phyloP scores from a whole-genome alignment of 2,329 filamentous ascomycete species.

The Ophiostoma fasciatum region DNA sequence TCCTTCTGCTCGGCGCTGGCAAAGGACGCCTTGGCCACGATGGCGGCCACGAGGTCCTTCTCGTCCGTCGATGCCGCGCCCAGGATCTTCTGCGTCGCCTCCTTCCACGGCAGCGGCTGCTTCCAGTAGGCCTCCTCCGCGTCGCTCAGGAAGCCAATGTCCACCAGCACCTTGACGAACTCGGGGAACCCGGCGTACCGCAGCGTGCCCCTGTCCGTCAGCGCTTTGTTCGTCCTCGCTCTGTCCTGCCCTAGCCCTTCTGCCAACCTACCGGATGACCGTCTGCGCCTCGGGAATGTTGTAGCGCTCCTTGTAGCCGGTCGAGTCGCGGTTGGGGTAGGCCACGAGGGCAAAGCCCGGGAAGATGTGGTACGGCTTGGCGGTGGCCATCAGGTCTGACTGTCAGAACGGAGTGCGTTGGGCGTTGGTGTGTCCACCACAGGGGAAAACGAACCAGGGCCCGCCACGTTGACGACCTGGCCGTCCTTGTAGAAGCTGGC shows the following conservation, averaged over 20 bases:
- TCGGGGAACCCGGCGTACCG: slow-evolving; percentile 83
- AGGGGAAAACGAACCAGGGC: slow-evolving; percentile 17
- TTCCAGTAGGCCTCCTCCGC: slow-evolving; percentile 50
- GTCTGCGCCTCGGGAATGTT: slow-evolving; percentile 83
- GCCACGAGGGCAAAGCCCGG: slow-evolving; percentile 79
- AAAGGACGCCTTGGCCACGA: slow-evolving; percentile 65
- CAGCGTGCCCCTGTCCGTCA: slow-evolving; percentile 42
- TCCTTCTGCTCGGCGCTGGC: slow-evolving; percentile 50
- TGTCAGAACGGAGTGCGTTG: neutral
- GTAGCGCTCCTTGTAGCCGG: slow-evolving; percentile 77
- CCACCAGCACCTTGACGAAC: slow-evolving; percentile 75
- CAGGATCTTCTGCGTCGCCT: slow-evolving; percentile 66
- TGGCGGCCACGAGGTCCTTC: slow-evolving; percentile 56
- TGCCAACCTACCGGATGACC: slow-evolving; percentile 51
- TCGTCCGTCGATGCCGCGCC: slow-evolving; percentile 51
- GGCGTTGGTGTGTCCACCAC: too few relatives aligned
- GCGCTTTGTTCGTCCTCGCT: too few relatives aligned
- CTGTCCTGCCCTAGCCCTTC: too few relatives aligned
- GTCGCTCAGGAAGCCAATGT: slow-evolving; percentile 78
- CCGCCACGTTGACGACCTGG: slow-evolving; percentile 50
- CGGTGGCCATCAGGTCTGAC: slow-evolving; percentile 65
- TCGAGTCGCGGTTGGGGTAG: slow-evolving; percentile 90
- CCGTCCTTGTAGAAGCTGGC: slow-evolving; percentile 73
- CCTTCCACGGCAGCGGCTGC: slow-evolving; percentile 61
- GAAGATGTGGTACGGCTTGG: slow-evolving; percentile 85